Evolutionary conservation across 1,284 basidiomycete species (phyloP), one percentile per base, ranked within the genome.

Genomic region (Tilletia setariae): DNA sequence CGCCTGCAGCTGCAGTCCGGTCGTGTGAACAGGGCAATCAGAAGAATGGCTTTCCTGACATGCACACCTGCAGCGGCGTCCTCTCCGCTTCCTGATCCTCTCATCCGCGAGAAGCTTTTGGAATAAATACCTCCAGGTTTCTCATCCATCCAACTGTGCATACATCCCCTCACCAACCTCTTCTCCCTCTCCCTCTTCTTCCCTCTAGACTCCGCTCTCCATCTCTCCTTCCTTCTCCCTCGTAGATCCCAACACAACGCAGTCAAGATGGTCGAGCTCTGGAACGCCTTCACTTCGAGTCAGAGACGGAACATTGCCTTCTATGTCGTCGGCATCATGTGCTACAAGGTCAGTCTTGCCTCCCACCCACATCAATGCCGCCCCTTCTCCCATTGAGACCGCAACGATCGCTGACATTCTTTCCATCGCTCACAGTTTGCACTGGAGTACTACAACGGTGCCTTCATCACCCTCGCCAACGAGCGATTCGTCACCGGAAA

Each of bases 401-500:
- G n/a, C 8, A n/a, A n/a, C n/a, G 23, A 53, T 61, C 65, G 21
- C 49, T 21, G 11, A n/a, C 42, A 2, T 62, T 47, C 15, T 28
- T 16, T 11, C n/a, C 13, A 7, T 19, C 23, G 23, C 6, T 25
- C 16, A 3, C 56, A 61, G 67, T 72, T 71, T 56, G 75, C 30
- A 23, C 65, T 74, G 21, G 77, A 70, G 63, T 72, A 72, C 68
- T 74, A 68, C 70, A 74, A 76, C 49, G 79, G 79, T 13, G 72
- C 73, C 15, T 79, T 80, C 68, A 76, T 79, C 46, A 80, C 79
- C 11, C 72, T 79, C 44, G 79, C 77, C 23, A 79, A 77, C 70
- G 77, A 80, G 68, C 72, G 76, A 3, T 78, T 78, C 66, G 67
- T 61, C 16, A 66, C 67, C 35, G 69, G 71, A 59, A 68, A 74